Evolutionary conservation across 2,329 filamentous ascomycete species (phyloP), one percentile per base, ranked within the genome.

Genomic region (Pestalotiopsis sp.): DNA sequence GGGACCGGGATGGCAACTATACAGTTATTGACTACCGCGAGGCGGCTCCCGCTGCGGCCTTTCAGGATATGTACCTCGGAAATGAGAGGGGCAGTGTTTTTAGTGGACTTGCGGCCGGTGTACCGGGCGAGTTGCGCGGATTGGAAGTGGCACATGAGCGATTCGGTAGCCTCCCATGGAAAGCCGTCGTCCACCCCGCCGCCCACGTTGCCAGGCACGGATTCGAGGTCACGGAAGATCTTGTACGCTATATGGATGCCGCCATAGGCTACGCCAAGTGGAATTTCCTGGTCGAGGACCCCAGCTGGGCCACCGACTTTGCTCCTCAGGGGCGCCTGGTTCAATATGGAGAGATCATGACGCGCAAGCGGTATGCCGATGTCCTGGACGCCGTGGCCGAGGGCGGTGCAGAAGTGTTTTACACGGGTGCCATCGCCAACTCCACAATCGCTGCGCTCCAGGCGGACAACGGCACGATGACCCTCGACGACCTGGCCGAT

Each of bases 11-110:
- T 66, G 94, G 93, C 20, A 84, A 84, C 20, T 97, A 95, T 76
- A 94, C 97, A 76, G 91, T 91, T 69, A 90, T 98, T 73, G 95
- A 98, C 80, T 98, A 97, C 76, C 87, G 95, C 61, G 95, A 98
- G 79, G 90, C 92, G 0, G 95, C 95, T 0, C 95, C 95, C 0
- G 92, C 91, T 0, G 92, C 93, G 0, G 93, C 94, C 0, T 90
- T 86, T 72, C 85, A 94, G 79, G 89, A 97, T 75, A 98, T 98
- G 95, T 98, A 92, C 79, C 85, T 88, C 68, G 89, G 90, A 67
- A 91, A 96, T 71, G 83, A 86, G 1, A 79, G 85, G 1, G 89
- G 87, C 1, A 94, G 93, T 67, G 83, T 95, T 1, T 84, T 83
- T 36, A 92, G 93, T 2, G 94, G 94, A 0, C 81, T 97, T 39